phyloP scores from a whole-genome alignment of 169 alveolate genomes.

The Plasmodium sp. region DNA sequence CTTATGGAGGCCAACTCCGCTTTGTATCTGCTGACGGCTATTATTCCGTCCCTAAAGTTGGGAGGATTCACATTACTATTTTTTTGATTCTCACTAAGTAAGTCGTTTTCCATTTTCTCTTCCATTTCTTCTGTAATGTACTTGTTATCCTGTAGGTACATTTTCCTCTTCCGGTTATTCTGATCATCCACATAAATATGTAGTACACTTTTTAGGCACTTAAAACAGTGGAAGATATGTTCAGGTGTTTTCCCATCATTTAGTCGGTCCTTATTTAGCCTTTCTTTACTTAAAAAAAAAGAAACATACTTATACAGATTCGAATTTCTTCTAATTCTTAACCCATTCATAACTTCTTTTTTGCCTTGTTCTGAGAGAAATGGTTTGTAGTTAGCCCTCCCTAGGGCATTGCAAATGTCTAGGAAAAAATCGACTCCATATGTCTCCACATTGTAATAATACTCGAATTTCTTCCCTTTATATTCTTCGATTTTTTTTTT shows the following conservation, averaged over 20 bases:
- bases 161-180: not conserved
- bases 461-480: constrained; percentile 49
- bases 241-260: constrained; percentile 69
- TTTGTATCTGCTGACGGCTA: constrained; percentile 62
- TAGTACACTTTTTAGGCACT: constrained; percentile 69
- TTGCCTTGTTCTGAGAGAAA: constrained; percentile 74
- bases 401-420: constrained; percentile 69
- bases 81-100: constrained; percentile 4
- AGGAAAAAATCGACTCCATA: constrained; percentile 68
- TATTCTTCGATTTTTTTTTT: constrained; percentile 56
- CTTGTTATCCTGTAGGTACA: constrained; percentile 4
- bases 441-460: constrained; percentile 58
- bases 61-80: not conserved
- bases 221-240: constrained; percentile 69
- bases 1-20: constrained; percentile 36
- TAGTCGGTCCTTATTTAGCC: constrained; percentile 65
- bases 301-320: constrained; percentile 74
- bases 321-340: constrained; percentile 67
- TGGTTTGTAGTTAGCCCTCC: constrained; percentile 59
- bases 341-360: constrained; percentile 62
- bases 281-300: constrained; percentile 73
- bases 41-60: constrained; percentile 33
- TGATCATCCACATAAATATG: constrained; percentile 60
- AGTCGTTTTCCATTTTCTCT: constrained; percentile 55
- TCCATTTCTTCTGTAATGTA: constrained; percentile 68